Evolutionary conservation across 202 grass and related monocot genomes (phyloP), one percentile per base, ranked within the genome.

Genomic region (Dendrocalamus latiflorus): DNA sequence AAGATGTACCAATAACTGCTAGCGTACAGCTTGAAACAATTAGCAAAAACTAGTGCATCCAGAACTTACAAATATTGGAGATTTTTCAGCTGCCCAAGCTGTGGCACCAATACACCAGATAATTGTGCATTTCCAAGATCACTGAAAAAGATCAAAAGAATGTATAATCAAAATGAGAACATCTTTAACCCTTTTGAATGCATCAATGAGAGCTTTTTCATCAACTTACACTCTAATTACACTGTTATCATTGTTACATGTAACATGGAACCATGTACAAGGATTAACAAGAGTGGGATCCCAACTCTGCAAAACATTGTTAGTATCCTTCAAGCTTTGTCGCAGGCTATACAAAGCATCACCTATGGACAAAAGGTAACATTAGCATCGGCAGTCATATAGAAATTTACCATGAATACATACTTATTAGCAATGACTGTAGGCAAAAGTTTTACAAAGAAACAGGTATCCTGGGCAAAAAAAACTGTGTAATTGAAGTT

Each of bases 211-310:
- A 68, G 51, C 18, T 17, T 50, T 53, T 39, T 66, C 6, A 47
- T 76, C 65, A 5, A 92, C 92, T 92, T 93, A 95, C 93, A 95
- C 93, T 93, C 93, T 87, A 50, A 89, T 95, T 57, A 95, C 93
- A 85, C 81, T 76, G 87, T 93, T 95, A 57, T 93, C 90, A 8
- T 51, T 86, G 86, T 97, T 93, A 80, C 94, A 97, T 24, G 91
- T 91, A 74, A 97, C 89, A 65, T 94, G 94, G 83, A 97, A 97
- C 94, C 94, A 97, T 82, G 94, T 97, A 81, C 94, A 97, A 5
- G 94, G 94, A 83, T 97, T 97, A 72, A 91, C 91, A 45, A 97
- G 89, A 58, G 94, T 91, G 62, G 87, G 78, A 57, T 95, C 90
- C 93, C 93, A 95, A 66, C 93, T 95, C 79, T 93, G 90, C 72